Evolutionary conservation across 1,284 basidiomycete genomes (phyloP), one percentile per base, ranked within the genome.

Genomic region (Singerocomus rubriflavus): DNA sequence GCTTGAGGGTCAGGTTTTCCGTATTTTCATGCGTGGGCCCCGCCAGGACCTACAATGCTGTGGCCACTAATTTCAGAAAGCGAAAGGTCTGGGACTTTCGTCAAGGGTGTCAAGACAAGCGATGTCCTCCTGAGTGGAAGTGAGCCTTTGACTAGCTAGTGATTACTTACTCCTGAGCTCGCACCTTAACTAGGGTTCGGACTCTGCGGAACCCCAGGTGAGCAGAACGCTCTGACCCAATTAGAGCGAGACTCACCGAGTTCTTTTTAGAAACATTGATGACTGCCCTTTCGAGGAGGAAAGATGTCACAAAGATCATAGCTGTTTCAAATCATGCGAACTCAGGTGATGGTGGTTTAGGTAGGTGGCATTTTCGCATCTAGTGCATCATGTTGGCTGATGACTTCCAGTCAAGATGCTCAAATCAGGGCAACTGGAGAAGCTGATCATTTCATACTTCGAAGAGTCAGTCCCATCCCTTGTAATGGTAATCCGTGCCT

Each of bases 251-350:
- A 26, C 34, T 54, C 13, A 48, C 40, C 31, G 30, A 42, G 48
- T 27, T 13, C 43, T 35, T 38, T 39, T 26, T 48, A 80, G 93
- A 95, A 67, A 93, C 91, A 0, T 74, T 95, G 54, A 86, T 95
- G 43, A 74, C 73, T 21, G 91, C 93, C 2, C 74, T 96, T 27
- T 73, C 84, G 21, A 81, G 81, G 57, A 78, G n/a, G n/a, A 79
- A 79, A 48, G 84, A 88, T 44, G 79, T 95, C 26, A 74, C 68
- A 38, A 75, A 85, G 57, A 71, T 95, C 39, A 93, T 85, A 16
- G 88, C 84, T 44, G 84, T 93, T 33, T 93, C 90, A 3, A 95
- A 95, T 69, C 95, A 95, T 71, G 88, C 89, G 40, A 92, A 92
- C 25, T 79, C 82, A 26, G 83, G 82, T 38, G 78, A 86, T 4